A percentile compares a stretch with the other conserved stretches of the same genome.
Conservation (phyloP, 257 asterid genomes). For the Voacanga thouarsii region DNA sequence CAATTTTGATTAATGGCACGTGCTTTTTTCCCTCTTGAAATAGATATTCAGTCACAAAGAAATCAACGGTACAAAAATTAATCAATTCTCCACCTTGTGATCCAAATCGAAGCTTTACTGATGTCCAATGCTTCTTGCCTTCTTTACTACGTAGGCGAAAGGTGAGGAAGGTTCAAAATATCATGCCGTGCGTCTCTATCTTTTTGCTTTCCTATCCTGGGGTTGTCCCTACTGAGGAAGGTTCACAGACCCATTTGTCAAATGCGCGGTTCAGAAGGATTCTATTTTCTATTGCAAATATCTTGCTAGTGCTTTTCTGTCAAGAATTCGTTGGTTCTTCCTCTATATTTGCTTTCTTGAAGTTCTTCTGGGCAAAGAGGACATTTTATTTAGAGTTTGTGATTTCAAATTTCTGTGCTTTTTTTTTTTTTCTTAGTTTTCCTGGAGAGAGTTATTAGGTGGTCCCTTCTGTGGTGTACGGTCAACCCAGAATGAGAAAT, state of each 20-base stretch:
- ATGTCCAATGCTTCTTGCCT: not conserved
- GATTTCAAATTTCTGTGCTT: slow-evolving; percentile 15
- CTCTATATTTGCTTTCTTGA: not conserved
- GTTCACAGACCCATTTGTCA: not conserved
- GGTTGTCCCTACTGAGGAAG: slow-evolving; percentile 6
- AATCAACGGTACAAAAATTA: not conserved
- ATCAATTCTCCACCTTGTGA: not conserved
- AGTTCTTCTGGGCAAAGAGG: not conserved
- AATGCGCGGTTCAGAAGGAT: not conserved
- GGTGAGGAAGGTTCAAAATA: slow-evolving; percentile 2
- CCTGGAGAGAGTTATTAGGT: not conserved
- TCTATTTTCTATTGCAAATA: not conserved
- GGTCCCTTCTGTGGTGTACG: not conserved
- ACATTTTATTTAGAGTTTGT: not conserved
- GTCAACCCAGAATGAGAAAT: not conserved
- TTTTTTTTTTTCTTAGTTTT: not conserved
- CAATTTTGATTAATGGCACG: not conserved
- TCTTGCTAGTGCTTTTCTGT: slow-evolving; percentile 9
- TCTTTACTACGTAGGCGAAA: not conserved
- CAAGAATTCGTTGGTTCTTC: not conserved
- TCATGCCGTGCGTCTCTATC: not conserved
- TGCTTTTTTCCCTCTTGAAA: not conserved
- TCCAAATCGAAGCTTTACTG: not conserved
- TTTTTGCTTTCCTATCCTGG: not conserved
- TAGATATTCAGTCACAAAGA: not conserved